A percentile compares a stretch with the other conserved stretches of the same genome.
Conservation (phyloP, 257 asterid genomes). For the Orobanche coerulescens region DNA sequence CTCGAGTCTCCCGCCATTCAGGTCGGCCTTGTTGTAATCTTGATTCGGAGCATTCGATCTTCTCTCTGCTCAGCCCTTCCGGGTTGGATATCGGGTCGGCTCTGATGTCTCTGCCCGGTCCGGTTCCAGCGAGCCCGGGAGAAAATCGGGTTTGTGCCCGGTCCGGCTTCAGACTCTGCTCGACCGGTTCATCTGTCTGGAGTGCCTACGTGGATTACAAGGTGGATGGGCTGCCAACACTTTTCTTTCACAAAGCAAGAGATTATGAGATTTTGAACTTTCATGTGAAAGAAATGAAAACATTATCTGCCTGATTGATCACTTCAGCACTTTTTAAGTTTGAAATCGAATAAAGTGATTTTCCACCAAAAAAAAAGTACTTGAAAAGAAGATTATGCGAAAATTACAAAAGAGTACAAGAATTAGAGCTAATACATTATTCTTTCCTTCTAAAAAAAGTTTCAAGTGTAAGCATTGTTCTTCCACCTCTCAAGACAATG, state of each 20-base stretch:
- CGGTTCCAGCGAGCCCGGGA: too few species aligned
- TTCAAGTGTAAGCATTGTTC: neutral
- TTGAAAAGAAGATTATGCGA: neutral
- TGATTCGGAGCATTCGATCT: too few species aligned
- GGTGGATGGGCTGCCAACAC: too few species aligned
- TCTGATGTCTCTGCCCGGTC: too few species aligned
- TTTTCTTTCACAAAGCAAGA: neutral
- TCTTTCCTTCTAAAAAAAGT: slow-evolving; percentile 13
- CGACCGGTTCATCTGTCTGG: too few species aligned
- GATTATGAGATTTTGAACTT: neutral
- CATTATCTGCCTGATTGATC: neutral
- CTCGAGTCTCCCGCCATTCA: too few species aligned
- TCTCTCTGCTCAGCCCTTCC: too few species aligned
- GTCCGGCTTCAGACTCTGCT: too few species aligned
- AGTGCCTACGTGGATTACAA: too few species aligned
- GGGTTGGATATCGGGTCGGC: too few species aligned
- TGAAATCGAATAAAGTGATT: neutral
- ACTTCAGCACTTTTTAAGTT: neutral
- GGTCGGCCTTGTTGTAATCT: too few species aligned
- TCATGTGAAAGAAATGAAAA: neutral
- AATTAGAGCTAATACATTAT: slow-evolving; percentile 12
- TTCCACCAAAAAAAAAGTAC: slow-evolving; percentile 15
- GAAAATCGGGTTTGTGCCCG: too few species aligned
- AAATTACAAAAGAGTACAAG: neutral
- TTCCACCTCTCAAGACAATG: slow-evolving; percentile 7